These are phyloP conservation scores for Fusarium nisikadoi DNA, from an alignment of 2,329 filamentous ascomycete genomes.

Conservation along the genomic window DNA sequence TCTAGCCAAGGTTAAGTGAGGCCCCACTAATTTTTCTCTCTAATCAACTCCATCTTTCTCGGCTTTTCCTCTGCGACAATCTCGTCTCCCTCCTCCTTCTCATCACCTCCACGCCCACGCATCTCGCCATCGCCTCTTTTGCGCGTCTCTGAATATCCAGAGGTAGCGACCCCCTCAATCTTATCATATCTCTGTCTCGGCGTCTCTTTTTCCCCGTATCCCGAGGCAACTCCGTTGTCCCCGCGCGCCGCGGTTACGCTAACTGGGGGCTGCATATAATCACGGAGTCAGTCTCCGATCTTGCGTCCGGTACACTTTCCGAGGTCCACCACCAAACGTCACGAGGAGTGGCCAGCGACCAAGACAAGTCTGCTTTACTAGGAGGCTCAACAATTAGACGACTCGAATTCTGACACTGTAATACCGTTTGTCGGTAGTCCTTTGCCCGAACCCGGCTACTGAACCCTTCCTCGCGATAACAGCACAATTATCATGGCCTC, in stretches of 20 bases:
- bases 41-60: slow-evolving; percentile 34
- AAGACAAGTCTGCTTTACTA: slow-evolving; percentile 5
- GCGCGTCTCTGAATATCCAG: neutral
- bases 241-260: slow-evolving; percentile 34
- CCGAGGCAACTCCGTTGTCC: slow-evolving; percentile 39
- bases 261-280: slow-evolving; percentile 37
- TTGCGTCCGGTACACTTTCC: slow-evolving; percentile 35
- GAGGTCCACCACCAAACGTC: slow-evolving; percentile 37
- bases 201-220: slow-evolving; percentile 18
- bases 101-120: slow-evolving; percentile 10
- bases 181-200: neutral
- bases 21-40: slow-evolving; percentile 30
- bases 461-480: slow-evolving; percentile 17
- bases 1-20: slow-evolving; percentile 6
- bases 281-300: slow-evolving; percentile 38
- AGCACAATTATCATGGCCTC: slow-evolving; percentile 68
- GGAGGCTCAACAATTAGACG: slow-evolving; percentile 16
- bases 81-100: slow-evolving; percentile 1
- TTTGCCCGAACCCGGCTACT: slow-evolving; percentile 11
- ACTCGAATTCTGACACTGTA: slow-evolving; percentile 11
- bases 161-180: neutral
- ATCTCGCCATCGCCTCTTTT: slow-evolving; percentile 2
- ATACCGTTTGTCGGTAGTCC: slow-evolving; percentile 16
- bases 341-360: slow-evolving; percentile 26
- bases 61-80: slow-evolving; percentile 19